Evolutionary conservation across 495 filamentous ascomycete species (phyloP).

Genomic region (Podospora sp.): DNA sequence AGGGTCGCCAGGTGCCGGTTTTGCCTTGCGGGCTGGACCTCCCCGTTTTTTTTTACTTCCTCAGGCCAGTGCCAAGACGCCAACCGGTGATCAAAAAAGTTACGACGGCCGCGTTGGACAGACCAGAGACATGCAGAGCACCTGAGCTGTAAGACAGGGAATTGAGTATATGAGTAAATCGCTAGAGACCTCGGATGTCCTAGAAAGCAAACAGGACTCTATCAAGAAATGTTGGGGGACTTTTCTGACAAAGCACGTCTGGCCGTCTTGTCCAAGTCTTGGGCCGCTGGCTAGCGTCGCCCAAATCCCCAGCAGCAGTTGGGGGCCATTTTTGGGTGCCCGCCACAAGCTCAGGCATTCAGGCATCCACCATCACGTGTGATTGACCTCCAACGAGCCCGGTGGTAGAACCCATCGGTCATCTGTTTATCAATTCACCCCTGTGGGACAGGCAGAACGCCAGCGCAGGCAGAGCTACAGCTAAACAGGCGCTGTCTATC

Average conservation of each 20-base stretch:
- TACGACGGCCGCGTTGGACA: not conserved
- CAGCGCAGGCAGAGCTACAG: not conserved
- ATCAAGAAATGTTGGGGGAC: not conserved
- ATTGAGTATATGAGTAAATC: not conserved
- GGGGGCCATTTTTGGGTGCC: not conserved
- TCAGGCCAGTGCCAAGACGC: not conserved
- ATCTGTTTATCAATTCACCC: not conserved
- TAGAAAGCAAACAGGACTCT: not conserved
- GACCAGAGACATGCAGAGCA: not conserved
- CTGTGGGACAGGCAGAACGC: not conserved
- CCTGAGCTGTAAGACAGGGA: not conserved
- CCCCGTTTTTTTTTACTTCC: conserved; percentile 10
- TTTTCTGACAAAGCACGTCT: not conserved
- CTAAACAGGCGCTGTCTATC: not conserved
- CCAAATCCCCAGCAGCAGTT: not conserved
- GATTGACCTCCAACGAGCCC: not conserved
- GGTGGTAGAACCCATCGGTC: not conserved
- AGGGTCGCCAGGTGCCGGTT: conserved; percentile 19
- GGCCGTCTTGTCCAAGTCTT: conserved; percentile 3
- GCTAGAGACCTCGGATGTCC: too few relatives aligned
- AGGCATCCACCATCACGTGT: not conserved
- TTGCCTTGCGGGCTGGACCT: conserved; percentile 6
- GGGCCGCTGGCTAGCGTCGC: conserved; percentile 10
- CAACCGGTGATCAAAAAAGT: not conserved
- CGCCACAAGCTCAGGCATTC: not conserved